phyloP scores from a whole-genome alignment of 2,329 filamentous ascomycete species.

The Aspergillus sp. region DNA sequence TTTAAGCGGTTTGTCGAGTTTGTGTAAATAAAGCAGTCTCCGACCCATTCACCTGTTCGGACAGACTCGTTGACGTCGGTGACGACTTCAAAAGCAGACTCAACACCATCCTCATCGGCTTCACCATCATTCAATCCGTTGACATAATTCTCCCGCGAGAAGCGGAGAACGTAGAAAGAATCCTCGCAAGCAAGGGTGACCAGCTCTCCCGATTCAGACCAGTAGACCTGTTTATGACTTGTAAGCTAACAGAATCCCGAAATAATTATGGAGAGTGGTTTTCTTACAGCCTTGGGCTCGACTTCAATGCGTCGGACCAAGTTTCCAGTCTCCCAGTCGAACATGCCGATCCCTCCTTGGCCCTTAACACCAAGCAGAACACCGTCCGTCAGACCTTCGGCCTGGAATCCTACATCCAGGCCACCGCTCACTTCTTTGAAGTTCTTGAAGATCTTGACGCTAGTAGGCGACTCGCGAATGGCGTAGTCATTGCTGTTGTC shows the following conservation, averaged over 20 bases:
- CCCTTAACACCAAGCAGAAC: conserved; percentile 90
- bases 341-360: conserved; percentile 90
- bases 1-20: conserved; percentile 95
- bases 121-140: conserved; percentile 77
- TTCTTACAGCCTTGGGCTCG: conserved; percentile 56
- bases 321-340: conserved; percentile 88
- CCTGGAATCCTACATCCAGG: conserved; percentile 90
- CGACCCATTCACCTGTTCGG: conserved; percentile 93
- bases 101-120: conserved; percentile 85
- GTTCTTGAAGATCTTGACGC: conserved; percentile 96
- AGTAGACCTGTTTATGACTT: conserved; percentile 67
- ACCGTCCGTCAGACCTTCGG: conserved; percentile 84
- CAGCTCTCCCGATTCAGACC: conserved; percentile 94
- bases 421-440: conserved; percentile 88
- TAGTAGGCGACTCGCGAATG: conserved; percentile 88
- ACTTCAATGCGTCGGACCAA: conserved; percentile 89
- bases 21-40: conserved; percentile 98
- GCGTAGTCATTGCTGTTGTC: conserved; percentile 98
- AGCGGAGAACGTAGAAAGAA: conserved; percentile 89
- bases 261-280: neutral
- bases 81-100: conserved; percentile 92
- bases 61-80: conserved; percentile 93
- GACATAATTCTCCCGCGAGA: conserved; percentile 81
- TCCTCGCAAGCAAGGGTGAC: conserved; percentile 92
- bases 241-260: conserved; percentile 8